Conservation (phyloP, 345 rosid species). For the Hevea brasiliensis region DNA sequence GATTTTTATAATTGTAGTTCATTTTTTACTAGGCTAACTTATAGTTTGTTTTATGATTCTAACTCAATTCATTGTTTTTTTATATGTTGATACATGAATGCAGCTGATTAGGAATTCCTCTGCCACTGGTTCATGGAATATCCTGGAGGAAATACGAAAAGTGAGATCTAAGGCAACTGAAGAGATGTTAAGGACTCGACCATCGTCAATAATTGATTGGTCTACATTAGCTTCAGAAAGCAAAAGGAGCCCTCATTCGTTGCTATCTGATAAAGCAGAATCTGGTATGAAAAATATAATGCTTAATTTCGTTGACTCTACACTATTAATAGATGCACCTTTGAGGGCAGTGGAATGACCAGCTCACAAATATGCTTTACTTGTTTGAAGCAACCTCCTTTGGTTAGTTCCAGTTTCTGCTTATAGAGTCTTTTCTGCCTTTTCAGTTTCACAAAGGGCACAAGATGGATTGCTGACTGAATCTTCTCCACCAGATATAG, state of each 20-base stretch:
- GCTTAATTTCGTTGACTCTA: conserved; percentile 3
- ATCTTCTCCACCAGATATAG: conserved; percentile 19
- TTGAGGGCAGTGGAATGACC: conserved; percentile 28
- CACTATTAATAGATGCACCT: conserved; percentile 38
- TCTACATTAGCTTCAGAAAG: conserved; percentile 43
- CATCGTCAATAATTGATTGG: conserved; percentile 48
- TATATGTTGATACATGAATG: conserved; percentile 30
- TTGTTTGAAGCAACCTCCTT: conserved; percentile 8
- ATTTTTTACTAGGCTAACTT: background rate
- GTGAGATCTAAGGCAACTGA: conserved; percentile 89
- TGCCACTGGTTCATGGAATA: conserved; percentile 68
- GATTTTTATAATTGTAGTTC: background rate
- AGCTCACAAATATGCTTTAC: conserved; percentile 29
- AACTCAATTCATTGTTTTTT: conserved; percentile 14
- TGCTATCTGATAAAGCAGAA: conserved; percentile 25
- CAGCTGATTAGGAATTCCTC: conserved; percentile 58
- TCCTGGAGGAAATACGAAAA: conserved; percentile 80
- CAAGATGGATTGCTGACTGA: conserved; percentile 26
- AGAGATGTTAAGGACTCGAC: conserved; percentile 58
- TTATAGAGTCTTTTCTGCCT: background rate
- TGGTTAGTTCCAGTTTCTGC: background rate
- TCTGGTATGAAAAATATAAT: conserved; percentile 29
- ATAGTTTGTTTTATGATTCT: background rate
- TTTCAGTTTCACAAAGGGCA: background rate
- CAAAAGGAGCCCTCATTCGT: conserved; percentile 31